Conservation (phyloP, 2,329 filamentous ascomycete genomes). For the Trichophaea hybrida region DNA sequence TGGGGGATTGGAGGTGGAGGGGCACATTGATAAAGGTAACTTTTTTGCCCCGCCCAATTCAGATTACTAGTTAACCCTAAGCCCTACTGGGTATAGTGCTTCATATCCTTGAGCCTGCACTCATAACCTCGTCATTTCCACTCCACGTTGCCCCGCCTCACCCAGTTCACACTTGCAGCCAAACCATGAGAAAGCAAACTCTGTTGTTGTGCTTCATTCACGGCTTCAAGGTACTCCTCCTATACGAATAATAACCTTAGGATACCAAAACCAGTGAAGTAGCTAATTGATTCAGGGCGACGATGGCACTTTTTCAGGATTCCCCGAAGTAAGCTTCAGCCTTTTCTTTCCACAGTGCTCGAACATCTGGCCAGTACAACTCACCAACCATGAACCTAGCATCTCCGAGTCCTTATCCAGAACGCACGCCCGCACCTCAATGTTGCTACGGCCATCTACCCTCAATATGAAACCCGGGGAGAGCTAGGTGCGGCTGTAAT, state of each 20-base stretch:
- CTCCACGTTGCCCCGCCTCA: not conserved
- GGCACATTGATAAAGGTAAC: not conserved
- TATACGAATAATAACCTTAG: not conserved
- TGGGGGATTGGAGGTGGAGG: not conserved
- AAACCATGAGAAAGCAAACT: constrained; percentile 56
- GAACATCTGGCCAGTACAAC: not conserved
- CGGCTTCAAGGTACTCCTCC: constrained; percentile 57
- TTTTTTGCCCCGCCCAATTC: not conserved
- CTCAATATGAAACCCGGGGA: constrained; percentile 67
- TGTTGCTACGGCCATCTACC: constrained; percentile 57
- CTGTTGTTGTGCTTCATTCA: constrained; percentile 72
- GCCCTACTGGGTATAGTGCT: no score
- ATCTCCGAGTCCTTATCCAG: constrained; percentile 51
- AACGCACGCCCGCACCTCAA: constrained; percentile 53
- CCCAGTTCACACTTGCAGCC: not conserved
- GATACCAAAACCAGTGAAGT: not conserved
- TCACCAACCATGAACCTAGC: constrained; percentile 25
- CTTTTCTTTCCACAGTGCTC: not conserved
- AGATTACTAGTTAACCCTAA: not conserved
- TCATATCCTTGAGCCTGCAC: no score
- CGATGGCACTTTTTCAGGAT: constrained; percentile 62
- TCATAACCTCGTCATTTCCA: not conserved
- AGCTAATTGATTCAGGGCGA: constrained; percentile 42
- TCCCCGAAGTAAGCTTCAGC: constrained; percentile 40
- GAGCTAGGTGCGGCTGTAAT: constrained; percentile 57